Evolutionary conservation across 768 basidiomycete genomes (phyloP).

Genomic region (Hygrophoropsis aurantiaca): DNA sequence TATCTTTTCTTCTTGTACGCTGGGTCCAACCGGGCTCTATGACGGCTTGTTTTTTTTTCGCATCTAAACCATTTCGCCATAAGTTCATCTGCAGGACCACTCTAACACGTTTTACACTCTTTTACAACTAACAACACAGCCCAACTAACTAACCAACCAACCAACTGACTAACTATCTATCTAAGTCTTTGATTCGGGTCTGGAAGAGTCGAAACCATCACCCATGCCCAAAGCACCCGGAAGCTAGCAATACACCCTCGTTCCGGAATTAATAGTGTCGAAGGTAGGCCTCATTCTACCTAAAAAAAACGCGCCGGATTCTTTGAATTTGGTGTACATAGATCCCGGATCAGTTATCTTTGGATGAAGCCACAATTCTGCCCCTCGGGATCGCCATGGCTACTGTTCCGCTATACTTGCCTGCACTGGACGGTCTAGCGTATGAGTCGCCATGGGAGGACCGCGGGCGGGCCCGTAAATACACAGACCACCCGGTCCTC

Average conservation of each 20-base stretch:
- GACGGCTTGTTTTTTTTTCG: too few relatives aligned
- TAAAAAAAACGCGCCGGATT: neutral
- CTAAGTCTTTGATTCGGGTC: too few relatives aligned
- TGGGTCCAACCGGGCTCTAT: too few relatives aligned
- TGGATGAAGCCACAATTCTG: constrained; percentile 32
- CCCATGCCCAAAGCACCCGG: too few relatives aligned
- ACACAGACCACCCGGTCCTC: constrained; percentile 27
- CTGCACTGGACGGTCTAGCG: constrained; percentile 14
- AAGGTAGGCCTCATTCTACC: constrained; percentile 20
- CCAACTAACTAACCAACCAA: too few relatives aligned
- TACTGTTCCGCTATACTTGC: constrained; percentile 25
- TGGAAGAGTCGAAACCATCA: too few relatives aligned
- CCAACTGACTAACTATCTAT: too few relatives aligned
- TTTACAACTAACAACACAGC: too few relatives aligned
- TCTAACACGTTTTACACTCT: too few relatives aligned
- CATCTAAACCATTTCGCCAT: too few relatives aligned
- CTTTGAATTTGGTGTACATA: constrained; percentile 1
- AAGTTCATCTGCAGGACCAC: too few relatives aligned
- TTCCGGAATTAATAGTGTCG: constrained; percentile 25
- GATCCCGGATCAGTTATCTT: constrained; percentile 29
- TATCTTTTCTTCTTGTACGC: too few relatives aligned
- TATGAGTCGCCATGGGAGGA: constrained; percentile 21
- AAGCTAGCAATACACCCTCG: constrained; percentile 37
- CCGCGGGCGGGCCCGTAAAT: constrained; percentile 21
- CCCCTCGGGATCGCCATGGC: constrained; percentile 31